Conservation (phyloP, 2,329 filamentous ascomycete genomes). For the Didymella lethalis region DNA sequence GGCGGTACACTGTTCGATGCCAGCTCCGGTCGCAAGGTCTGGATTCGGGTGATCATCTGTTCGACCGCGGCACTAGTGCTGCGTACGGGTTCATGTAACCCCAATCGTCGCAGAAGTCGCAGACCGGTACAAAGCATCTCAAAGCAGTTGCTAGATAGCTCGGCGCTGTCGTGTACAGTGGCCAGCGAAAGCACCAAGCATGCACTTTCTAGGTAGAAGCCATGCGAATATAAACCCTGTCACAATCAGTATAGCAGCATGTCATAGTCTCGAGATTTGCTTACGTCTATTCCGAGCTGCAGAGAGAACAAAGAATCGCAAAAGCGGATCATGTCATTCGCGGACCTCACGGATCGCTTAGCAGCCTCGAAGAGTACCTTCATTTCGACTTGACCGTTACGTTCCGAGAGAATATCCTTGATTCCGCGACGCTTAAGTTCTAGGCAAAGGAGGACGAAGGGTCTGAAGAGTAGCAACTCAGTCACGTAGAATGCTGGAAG, state of each 20-base stretch:
- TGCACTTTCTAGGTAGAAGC: constrained; percentile 19
- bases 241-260: neutral
- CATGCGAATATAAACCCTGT: constrained; percentile 13
- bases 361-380: constrained; percentile 7
- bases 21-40: neutral
- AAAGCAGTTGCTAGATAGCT: neutral
- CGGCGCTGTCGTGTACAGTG: neutral
- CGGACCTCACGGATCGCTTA: neutral
- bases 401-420: constrained; percentile 3
- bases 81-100: constrained; percentile 5
- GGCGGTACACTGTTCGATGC: neutral
- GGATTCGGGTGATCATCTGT: constrained; percentile 14
- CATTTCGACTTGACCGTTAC: constrained; percentile 12
- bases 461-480: constrained; percentile 11
- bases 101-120: constrained; percentile 5
- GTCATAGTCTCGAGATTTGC: neutral
- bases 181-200: constrained; percentile 16
- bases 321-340: constrained; percentile 5
- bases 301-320: constrained; percentile 14
- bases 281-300: constrained; percentile 11
- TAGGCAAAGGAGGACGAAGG: constrained; percentile 8
- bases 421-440: constrained; percentile 15
- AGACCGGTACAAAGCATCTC: constrained; percentile 9
- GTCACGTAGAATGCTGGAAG: constrained; percentile 6
- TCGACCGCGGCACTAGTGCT: constrained; percentile 13